Evolutionary conservation across 2,329 filamentous ascomycete genomes (phyloP), one percentile per base, ranked within the genome.

Genomic region (Periconia sp.): DNA sequence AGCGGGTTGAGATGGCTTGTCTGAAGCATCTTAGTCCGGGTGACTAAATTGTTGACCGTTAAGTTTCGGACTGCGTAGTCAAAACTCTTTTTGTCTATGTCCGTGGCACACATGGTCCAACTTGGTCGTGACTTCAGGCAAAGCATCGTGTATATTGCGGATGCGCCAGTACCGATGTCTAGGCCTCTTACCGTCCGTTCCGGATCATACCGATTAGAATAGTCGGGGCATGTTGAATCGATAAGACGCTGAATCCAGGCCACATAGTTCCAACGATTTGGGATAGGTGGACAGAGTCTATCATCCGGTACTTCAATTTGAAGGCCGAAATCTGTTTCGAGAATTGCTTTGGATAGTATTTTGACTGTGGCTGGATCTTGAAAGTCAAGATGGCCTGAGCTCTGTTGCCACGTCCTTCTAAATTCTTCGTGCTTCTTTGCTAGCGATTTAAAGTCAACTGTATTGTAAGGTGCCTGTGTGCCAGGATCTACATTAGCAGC

Each of bases 141-240:
- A 1, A 99, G 78, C 1, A 97, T 79, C 2, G 92, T 87, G 63
- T 97, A 99, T 57, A 99, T 95, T 57, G 87, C 87, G 56, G 89
- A 95, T 12, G 92, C 89, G 2, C 94, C 94, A 1, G 91, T 95
- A 28, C 94, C 94, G 49, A 96, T 86, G 55, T 96, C 92, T 2
- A 96, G 72, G 0, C 92, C 92, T 0, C 79, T 66, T 2, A 90
- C 75, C 29, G 77, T 71, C n/a, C 80, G 73, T 2, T 78, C 71
- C 0, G 73, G 66, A 13, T 62, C 56, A 47, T 69, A 86, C 0
- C 73, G 74, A 32, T 78, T 73, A 6, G 57, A 58, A 43, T 75
- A 72, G 43, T 70, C 57, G 12, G 73, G 71, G 8, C 73, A 73
- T 0, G 85, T 87, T 1, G 83, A 85, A 60, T 95, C 90, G 5